These are phyloP conservation scores for Coemansia sp. DNA, from an alignment of 192 early-diverging fungal species.

Conservation along the genomic window DNA sequence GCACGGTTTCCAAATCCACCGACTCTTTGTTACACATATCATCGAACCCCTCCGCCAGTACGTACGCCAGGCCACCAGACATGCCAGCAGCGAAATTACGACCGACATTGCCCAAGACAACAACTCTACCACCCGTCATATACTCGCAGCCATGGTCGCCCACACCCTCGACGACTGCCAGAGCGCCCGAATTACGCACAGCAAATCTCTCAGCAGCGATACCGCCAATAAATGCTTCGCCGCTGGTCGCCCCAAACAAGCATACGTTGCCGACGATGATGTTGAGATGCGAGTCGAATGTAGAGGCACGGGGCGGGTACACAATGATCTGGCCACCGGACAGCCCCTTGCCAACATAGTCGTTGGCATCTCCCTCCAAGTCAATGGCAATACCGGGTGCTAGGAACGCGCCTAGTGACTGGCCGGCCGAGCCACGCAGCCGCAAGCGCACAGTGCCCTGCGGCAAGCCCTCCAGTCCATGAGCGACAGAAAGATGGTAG, in stretches of 20 bases:
- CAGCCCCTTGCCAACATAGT: slow-evolving; percentile 98
- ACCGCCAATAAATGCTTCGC: slow-evolving; percentile 89
- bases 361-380: slow-evolving; percentile 97
- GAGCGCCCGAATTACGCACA: slow-evolving; percentile 97
- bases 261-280: slow-evolving; percentile 97
- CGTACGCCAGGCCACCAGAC: slow-evolving; percentile 96
- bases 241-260: slow-evolving; percentile 94
- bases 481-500: slow-evolving; percentile 80
- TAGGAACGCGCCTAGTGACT: slow-evolving; percentile 95
- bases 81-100: slow-evolving; percentile 99
- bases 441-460: slow-evolving; percentile 85
- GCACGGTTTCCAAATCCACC: slow-evolving; percentile 84
- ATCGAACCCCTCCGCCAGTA: slow-evolving; percentile 74
- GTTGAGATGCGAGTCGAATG: slow-evolving; percentile 85
- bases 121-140: slow-evolving; percentile 96
- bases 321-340: slow-evolving; percentile 90
- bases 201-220: slow-evolving; percentile 97
- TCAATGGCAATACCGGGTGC: slow-evolving; percentile 87
- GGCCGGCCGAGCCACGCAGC: slow-evolving; percentile 91
- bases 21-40: slow-evolving; percentile 87
- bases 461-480: slow-evolving; percentile 83
- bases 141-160: slow-evolving; percentile 99
- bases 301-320: slow-evolving; percentile 81
- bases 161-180: slow-evolving; percentile 92
- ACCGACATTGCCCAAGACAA: slow-evolving; percentile 87